Base-by-base conservation (phyloP, 768 basidiomycete species). In the Stropharia rugosoannulata region DNA sequence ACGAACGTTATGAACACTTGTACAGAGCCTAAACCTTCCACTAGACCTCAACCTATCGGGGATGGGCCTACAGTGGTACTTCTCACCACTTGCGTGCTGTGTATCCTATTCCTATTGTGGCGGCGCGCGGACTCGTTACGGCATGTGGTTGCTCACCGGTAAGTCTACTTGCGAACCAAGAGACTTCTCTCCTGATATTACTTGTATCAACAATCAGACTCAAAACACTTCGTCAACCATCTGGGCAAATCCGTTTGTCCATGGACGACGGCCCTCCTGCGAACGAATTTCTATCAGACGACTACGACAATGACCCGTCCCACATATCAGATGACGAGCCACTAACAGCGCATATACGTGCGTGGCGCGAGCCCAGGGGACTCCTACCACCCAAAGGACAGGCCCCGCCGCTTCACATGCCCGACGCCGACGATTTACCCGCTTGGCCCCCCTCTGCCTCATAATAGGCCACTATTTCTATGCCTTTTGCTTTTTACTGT, bases 211-310 rank as follows among this genome's bases (percentile, higher is more conserved):
- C 5, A 7, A 32, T 32, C 5, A 89, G 87, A 60, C 68, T 90
- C 51, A 83, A 82, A 60, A 81, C 80, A 5, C 79, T 86, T 68
- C 74, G 76, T 2, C 68, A 71, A 13, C 63, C 69, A 13, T 82
- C 85, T 56, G 87, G 87, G 2, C 75, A 67, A 5, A 86, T 90
- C 52, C 80, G 87, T 8, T 75, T 90, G 18, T 87, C 86, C 45
- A 77, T 82, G 63, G 88, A 90, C 59, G 86, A 89, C 51, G 85
- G 86, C 0, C 87, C 87, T 11, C 77, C 87, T n/a, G 79, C 86
- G n/a, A 73, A 75, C 13, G 83, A 85, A 51, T 89, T 89, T 58
- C 61, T 90, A 46, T 79, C 76, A 37, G 82, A 84, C 55, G 83
- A 82, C 32, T 78, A 81, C 11, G 80, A 77, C 35, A 68, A 76